phyloP scores from a whole-genome alignment of 2,329 filamentous ascomycete genomes.

The Botryosphaeria dothidea region DNA sequence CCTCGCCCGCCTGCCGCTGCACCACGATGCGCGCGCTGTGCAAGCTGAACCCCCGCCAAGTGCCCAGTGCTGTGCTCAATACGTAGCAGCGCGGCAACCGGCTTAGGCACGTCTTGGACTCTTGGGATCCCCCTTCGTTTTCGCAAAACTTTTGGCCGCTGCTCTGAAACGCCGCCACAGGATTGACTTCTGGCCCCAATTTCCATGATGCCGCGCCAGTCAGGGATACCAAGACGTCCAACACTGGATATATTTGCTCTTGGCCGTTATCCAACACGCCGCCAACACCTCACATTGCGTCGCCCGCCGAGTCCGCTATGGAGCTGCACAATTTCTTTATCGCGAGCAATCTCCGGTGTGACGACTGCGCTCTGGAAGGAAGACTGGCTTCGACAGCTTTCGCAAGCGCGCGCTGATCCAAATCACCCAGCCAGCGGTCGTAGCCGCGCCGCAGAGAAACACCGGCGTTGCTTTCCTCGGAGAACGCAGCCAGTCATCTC shows the following conservation, averaged over 20 bases:
- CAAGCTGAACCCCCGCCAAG: slow-evolving; percentile 10
- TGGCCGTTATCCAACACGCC: slow-evolving; percentile 5
- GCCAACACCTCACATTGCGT: not conserved
- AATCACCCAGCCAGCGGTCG: slow-evolving; percentile 2
- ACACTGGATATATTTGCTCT: slow-evolving; percentile 1
- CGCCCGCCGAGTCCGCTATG: not conserved
- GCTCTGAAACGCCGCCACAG: slow-evolving; percentile 9
- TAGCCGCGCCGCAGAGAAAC: not conserved
- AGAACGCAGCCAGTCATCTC: not conserved
- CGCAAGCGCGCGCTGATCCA: not conserved
- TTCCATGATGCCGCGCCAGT: not conserved
- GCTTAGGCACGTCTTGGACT: slow-evolving; percentile 4
- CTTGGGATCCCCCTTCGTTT: not conserved
- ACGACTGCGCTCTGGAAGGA: not conserved
- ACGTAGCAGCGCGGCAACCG: not conserved
- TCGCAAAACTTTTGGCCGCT: not conserved
- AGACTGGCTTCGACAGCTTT: not conserved
- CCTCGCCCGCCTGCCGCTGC: not conserved
- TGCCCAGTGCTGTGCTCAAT: not conserved
- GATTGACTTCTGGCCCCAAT: slow-evolving; percentile 9
- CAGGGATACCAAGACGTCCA: slow-evolving; percentile 12
- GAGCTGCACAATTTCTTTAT: not conserved
- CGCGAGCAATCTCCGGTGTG: slow-evolving; percentile 6
- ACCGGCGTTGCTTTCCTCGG: not conserved
- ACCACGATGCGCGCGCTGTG: not conserved